Conservation (phyloP, 2,329 filamentous ascomycete species). For the Colletotrichum trifolii region DNA sequence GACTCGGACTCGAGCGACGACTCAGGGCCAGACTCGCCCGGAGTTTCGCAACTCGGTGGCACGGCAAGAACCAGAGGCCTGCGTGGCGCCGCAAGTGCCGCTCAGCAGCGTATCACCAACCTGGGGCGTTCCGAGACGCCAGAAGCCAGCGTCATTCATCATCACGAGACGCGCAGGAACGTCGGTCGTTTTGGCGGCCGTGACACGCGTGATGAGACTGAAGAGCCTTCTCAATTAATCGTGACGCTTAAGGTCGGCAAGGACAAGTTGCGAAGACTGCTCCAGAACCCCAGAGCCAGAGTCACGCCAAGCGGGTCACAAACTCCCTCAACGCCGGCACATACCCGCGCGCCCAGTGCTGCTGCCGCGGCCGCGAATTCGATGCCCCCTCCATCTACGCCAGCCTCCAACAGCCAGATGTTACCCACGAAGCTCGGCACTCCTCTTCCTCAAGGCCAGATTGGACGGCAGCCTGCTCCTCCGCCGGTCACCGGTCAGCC, state of each 20-base stretch:
- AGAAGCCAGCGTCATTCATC: constrained; percentile 70
- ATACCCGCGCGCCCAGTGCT: constrained; percentile 45
- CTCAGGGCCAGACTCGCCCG: constrained; percentile 86
- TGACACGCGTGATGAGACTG: constrained; percentile 82
- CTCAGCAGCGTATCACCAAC: constrained; percentile 87
- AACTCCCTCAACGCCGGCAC: constrained; percentile 44
- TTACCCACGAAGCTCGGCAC: constrained; percentile 39
- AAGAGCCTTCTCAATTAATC: constrained; percentile 75
- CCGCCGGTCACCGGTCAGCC: constrained; percentile 69
- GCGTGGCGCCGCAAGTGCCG: constrained; percentile 87
- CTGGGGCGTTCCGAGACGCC: constrained; percentile 89
- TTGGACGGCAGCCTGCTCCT: constrained; percentile 76
- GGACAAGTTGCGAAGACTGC: constrained; percentile 75
- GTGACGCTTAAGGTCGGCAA: constrained; percentile 80
- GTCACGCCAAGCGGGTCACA: constrained; percentile 44
- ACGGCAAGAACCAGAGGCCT: constrained; percentile 89
- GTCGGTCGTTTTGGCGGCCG: constrained; percentile 67
- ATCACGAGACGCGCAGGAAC: constrained; percentile 75
- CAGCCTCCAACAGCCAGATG: constrained; percentile 41
- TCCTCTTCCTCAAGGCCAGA: constrained; percentile 60
- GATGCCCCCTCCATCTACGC: constrained; percentile 52
- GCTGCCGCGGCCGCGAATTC: constrained; percentile 43
- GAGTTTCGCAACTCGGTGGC: constrained; percentile 76
- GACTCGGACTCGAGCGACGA: constrained; percentile 95
- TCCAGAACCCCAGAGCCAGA: constrained; percentile 59